These are phyloP conservation scores for Xylariomycetidae sp. DNA, from an alignment of 2,329 filamentous ascomycete genomes.

Conservation along the genomic window DNA sequence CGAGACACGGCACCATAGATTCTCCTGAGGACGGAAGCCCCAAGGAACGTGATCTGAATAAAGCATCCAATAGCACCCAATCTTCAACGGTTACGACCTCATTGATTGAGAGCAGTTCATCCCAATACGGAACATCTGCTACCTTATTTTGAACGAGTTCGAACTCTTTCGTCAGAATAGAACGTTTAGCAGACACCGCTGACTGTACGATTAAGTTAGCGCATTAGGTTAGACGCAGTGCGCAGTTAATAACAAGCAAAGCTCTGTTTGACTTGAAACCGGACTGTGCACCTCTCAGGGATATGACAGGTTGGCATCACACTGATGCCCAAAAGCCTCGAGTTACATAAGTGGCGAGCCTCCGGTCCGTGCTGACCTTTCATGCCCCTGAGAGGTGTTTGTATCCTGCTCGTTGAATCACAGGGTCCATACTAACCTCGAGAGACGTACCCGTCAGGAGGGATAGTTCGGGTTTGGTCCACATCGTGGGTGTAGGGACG, in stretches of 20 bases:
- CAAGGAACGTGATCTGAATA: conserved; percentile 83
- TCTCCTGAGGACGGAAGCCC: conserved; percentile 76
- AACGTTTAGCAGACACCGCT: conserved; percentile 70
- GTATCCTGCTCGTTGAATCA: too few species aligned
- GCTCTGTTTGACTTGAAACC: too few species aligned
- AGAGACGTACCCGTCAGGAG: conserved; percentile 80
- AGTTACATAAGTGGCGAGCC: too few species aligned
- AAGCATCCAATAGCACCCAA: conserved; percentile 81
- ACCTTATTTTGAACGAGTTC: conserved; percentile 63
- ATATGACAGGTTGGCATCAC: too few species aligned
- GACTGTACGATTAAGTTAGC: too few species aligned
- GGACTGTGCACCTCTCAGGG: too few species aligned
- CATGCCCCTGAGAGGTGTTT: too few species aligned
- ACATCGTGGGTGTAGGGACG: conserved; percentile 75
- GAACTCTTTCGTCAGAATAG: conserved; percentile 70
- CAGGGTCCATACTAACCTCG: too few species aligned
- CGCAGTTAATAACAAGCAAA: too few species aligned
- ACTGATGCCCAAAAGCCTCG: too few species aligned
- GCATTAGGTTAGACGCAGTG: too few species aligned
- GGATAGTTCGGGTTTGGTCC: conserved; percentile 67
- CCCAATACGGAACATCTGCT: conserved; percentile 62
- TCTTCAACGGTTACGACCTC: conserved; percentile 62
- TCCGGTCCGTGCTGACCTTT: too few species aligned
- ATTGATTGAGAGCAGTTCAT: conserved; percentile 64
- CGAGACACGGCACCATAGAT: conserved; percentile 86